phyloP scores from a whole-genome alignment of 768 basidiomycete species.

The Boletales sp. region DNA sequence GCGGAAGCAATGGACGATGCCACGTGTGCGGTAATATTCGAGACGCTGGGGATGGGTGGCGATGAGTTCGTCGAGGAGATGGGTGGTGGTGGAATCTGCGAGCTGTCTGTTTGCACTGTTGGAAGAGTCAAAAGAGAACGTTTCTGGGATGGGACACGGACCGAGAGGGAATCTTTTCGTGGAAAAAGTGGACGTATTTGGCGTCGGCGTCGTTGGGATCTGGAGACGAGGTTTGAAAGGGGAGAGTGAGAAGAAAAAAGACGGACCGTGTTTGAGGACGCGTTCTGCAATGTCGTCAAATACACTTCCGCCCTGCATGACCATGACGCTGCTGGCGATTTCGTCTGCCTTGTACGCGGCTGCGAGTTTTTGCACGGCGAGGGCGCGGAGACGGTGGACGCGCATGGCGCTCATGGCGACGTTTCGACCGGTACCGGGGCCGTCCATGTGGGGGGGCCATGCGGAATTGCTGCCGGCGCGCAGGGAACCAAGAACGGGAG shows the following conservation, averaged over 20 bases:
- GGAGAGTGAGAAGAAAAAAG: not conserved
- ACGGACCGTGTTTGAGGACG: constrained; percentile 67
- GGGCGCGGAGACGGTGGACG: constrained; percentile 71
- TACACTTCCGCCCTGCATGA: constrained; percentile 92
- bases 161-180: constrained; percentile 93
- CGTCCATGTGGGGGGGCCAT: constrained; percentile 62
- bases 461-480: constrained; percentile 43
- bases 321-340: constrained; percentile 89
- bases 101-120: constrained; percentile 56
- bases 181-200: constrained; percentile 89
- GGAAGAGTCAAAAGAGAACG: constrained; percentile 14
- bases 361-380: constrained; percentile 85
- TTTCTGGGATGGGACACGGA: constrained; percentile 33
- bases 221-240: constrained; percentile 23
- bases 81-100: constrained; percentile 77
- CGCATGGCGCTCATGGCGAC: constrained; percentile 84
- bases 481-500: constrained; percentile 68
- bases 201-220: constrained; percentile 79
- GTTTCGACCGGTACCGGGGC: constrained; percentile 58
- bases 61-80: constrained; percentile 78
- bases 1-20: constrained; percentile 85
- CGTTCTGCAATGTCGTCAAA: constrained; percentile 91
- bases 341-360: constrained; percentile 85
- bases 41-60: constrained; percentile 67
- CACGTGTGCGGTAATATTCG: constrained; percentile 86